A percentile compares a stretch with the other conserved stretches of the same genome.
Conservation (phyloP, 2,329 filamentous ascomycete species). For the Phialocephala subalpina region DNA sequence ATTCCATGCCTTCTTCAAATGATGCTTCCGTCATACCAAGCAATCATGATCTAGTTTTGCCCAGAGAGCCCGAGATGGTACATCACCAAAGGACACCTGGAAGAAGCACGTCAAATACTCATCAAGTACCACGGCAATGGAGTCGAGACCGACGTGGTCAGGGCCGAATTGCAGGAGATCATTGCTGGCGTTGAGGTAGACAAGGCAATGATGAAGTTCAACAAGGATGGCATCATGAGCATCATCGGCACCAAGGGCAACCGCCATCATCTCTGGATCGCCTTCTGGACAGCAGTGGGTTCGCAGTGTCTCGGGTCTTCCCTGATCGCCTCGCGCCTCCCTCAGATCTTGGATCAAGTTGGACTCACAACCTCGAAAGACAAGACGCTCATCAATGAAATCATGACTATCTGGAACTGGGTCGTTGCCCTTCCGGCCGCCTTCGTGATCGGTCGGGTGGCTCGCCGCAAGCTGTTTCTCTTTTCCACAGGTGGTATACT, state of each 20-base stretch:
- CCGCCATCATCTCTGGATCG: conserved; percentile 30
- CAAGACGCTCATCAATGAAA: conserved; percentile 43
- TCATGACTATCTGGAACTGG: conserved; percentile 47
- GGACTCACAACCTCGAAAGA: conserved; percentile 32
- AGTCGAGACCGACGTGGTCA: conserved; percentile 51
- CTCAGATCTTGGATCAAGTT: too few relatives aligned
- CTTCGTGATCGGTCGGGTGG: conserved; percentile 37
- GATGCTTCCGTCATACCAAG: conserved; percentile 54
- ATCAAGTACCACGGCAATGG: conserved; percentile 61
- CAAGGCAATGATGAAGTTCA: too few relatives aligned
- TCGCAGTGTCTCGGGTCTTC: too few relatives aligned
- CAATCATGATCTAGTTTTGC: conserved; percentile 4
- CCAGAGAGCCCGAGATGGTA: conserved; percentile 49
- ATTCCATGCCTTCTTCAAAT: conserved; percentile 44
- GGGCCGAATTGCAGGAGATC: conserved; percentile 59
- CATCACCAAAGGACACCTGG: conserved; percentile 55
- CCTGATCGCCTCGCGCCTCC: too few relatives aligned
- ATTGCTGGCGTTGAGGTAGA: conserved; percentile 54
- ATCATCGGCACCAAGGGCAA: too few relatives aligned
- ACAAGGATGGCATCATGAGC: too few relatives aligned
- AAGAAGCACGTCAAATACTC: conserved; percentile 59
- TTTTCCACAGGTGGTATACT: conserved; percentile 31
- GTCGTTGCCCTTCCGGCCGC: conserved; percentile 40
- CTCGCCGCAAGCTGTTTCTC: conserved; percentile 34
- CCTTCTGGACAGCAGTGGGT: conserved; percentile 30